Evolutionary conservation across 306 rosid genomes (phyloP), one percentile per base, ranked within the genome.

Genomic region (Malus sieversii): DNA sequence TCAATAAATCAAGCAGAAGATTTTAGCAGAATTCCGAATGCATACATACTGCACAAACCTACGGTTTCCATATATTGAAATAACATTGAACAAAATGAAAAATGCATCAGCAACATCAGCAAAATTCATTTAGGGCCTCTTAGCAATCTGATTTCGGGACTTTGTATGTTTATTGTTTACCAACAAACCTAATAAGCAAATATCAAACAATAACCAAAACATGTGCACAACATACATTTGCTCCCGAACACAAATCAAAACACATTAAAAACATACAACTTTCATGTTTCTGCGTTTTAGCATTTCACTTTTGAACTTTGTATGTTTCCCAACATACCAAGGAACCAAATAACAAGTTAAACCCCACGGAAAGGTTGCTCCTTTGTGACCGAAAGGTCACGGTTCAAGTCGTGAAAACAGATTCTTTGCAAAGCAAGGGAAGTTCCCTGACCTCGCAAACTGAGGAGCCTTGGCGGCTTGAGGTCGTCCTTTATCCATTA

Each of bases 1-100:
- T 29, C 15, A 53, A 66, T 22, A 16, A 38, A 2, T 22, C 23
- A 71, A 51, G 46, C 67, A 76, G 2, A 10, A 9, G 3, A 68
- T 23, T 68, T 42, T n/a, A 62, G 60, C 64, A 73, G 52, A 78
- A 53, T 23, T 67, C 63, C 79, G 62, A 68, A 40, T 29, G 70
- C 7, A 44, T 18, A 73, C 58, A 18, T 22, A 80, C 70, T 12
- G 61, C 55, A 65, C 46, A 66, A 74, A 73, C 38, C 48, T 46
- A 74, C 44, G 53, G 40, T 38, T 40, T 29, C 69, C 60, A 77
- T 16, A 73, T 15, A 46, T 1, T 18, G 66, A 59, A 73, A 51
- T 13, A 52, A 68, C 19, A 32, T 48, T 32, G 57, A 65, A 70
- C 58, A 75, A 33, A 76, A 71, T 72, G 40, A 65, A 75, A 23